Base-by-base conservation (phyloP, 169 alveolate genomes). In the Cryptosporidium tyzzeri region DNA sequence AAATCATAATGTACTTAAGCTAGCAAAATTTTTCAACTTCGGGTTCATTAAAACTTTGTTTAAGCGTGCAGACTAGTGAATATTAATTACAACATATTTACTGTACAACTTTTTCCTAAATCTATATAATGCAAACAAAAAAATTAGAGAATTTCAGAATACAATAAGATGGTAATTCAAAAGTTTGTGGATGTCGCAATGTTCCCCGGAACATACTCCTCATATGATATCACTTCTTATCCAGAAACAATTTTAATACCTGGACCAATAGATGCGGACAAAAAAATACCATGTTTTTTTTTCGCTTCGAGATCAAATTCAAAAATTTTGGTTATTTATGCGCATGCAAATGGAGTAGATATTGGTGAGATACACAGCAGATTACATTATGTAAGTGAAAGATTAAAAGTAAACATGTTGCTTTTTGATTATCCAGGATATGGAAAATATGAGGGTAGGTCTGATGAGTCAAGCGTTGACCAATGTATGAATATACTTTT, bases 261-360 rank as follows among this genome's bases (percentile, higher is more conserved):
- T 35, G 71, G 85, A 7, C 71, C 69, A 39, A 23, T 65, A 9
- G 65, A 80, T 59, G 45, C 23, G 44, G 67, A 62, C 37, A 80
- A 16, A 48, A 75, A 84, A 29, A 85, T 87, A 39, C 93, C 93
- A n/a, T 73, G 86, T 51, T 58, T 84, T 45, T 59, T 87, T 31
- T 84, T 87, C 29, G 65, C 41, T 59, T 70, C 85, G n/a, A 69
- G 39, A 45, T 44, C 37, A 39, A 73, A 53, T 59, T 61, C 91
- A 18, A 73, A 85, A 33, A 69, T 62, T 6, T 71, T 92, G 23
- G 51, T 92, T 33, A 75, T 92, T 18, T 91, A 92, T 55, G 94
- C 94, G 7, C 94, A 92, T 39, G 94, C 93, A 16, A 92, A 92
- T 55, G 95, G 95, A 29, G 91, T 89, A 70, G 95, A 92, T 67